A percentile compares a stretch with the other conserved stretches of the same genome.
These are phyloP conservation scores for Thermochaetoides thermophila DNA, from an alignment of 495 filamentous ascomycete genomes.

Conservation along the genomic window DNA sequence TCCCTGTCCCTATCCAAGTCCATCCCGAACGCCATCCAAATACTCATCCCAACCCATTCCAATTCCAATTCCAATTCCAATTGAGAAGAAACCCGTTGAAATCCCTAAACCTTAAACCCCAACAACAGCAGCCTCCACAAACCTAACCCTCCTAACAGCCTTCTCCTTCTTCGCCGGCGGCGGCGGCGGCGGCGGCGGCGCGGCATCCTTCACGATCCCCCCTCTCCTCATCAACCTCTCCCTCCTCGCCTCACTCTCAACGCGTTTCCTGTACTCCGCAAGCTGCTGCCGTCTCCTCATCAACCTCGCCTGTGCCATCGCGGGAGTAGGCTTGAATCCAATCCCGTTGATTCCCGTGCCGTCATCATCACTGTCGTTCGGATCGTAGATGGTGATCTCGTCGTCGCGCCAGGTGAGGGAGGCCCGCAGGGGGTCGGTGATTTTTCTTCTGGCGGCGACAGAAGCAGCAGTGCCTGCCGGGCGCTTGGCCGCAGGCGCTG, in stretches of 20 bases:
- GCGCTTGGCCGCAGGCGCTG: slow-evolving; percentile 3
- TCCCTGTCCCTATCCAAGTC: no score
- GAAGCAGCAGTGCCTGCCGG: background rate
- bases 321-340: slow-evolving; percentile 78
- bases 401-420: slow-evolving; percentile 68
- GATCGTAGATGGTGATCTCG: slow-evolving; percentile 73
- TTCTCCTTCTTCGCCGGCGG: slow-evolving; percentile 9
- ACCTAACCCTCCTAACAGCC: slow-evolving; percentile 18
- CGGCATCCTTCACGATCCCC: slow-evolving; percentile 25
- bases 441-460: slow-evolving; percentile 7
- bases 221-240: slow-evolving; percentile 47
- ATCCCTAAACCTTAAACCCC: background rate
- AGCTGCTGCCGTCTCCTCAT: slow-evolving; percentile 71
- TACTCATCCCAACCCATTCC: no score
- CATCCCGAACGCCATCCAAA: no score
- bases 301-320: slow-evolving; percentile 59
- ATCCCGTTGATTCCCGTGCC: slow-evolving; percentile 78
- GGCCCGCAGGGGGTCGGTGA: slow-evolving; percentile 36
- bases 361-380: slow-evolving; percentile 58
- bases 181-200: slow-evolving; percentile 1
- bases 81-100: background rate
- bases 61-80: background rate
- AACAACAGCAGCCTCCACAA: slow-evolving; percentile 13
- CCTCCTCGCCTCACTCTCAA: slow-evolving; percentile 72
- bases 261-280: slow-evolving; percentile 65